Percentiles rank a stretch among this genome's conserved stretches.
phyloP scores from a whole-genome alignment of 305 asterid species.

The Fraxinus sp. region DNA sequence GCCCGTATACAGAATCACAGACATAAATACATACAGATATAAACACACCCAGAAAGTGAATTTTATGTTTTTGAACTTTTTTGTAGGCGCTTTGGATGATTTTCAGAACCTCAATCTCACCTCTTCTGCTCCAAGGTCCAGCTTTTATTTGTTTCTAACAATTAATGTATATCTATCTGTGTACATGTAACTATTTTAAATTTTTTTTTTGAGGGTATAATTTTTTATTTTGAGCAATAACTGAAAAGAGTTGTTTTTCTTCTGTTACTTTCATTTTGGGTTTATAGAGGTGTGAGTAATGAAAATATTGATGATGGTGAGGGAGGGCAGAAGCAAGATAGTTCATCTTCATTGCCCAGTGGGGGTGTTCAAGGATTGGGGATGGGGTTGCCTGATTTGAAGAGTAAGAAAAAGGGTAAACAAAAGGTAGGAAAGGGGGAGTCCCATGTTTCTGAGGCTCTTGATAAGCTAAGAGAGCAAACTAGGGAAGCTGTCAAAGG shows the following conservation, averaged over 20 bases:
- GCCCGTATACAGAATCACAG: background rate
- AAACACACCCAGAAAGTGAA: background rate
- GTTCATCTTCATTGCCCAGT: conserved; percentile 32
- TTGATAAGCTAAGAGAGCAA: conserved; percentile 88
- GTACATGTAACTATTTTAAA: background rate
- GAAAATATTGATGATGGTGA: conserved; percentile 20
- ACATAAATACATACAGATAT: background rate
- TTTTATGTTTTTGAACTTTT: conserved; percentile 8
- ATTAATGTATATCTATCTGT: background rate
- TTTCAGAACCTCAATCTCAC: conserved; percentile 83
- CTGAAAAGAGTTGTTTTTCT: conserved; percentile 15
- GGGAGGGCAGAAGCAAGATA: conserved; percentile 51
- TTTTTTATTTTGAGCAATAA: conserved; percentile 17
- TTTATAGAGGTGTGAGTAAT: conserved; percentile 41
- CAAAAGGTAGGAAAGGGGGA: conserved; percentile 63
- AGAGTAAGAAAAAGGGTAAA: conserved; percentile 74
- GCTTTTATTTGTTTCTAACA: conserved; percentile 2
- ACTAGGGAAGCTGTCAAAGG: conserved; percentile 92
- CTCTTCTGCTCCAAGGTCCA: conserved; percentile 70
- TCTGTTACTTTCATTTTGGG: conserved; percentile 9
- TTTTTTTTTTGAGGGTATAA: background rate
- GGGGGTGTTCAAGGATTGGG: conserved; percentile 82
- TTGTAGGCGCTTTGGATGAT: conserved; percentile 98
- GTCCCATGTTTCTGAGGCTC: conserved; percentile 81
- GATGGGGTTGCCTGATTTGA: conserved; percentile 93